Evolutionary conservation across 495 filamentous ascomycete species (phyloP), one percentile per base, ranked within the genome.

Genomic region (Neurospora sp.): DNA sequence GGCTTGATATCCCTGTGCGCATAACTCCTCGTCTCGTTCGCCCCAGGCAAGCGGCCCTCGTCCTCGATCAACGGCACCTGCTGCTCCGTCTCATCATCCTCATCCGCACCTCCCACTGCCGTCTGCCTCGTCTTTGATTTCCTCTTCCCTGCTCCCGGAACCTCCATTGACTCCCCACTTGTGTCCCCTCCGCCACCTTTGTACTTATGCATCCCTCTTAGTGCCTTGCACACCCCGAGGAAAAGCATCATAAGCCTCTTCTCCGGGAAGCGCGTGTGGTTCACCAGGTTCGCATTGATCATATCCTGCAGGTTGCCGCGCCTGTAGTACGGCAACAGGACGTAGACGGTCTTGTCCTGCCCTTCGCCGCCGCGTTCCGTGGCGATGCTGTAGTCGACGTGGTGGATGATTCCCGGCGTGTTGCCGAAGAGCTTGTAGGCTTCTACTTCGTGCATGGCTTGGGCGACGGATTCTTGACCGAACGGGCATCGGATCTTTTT

Each of bases 401-500:
- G 90, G 80, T 92, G 92, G 80, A 99, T 99, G 82, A 99, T 94
- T 81, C 94, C 93, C 16, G 89, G 87, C 75, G 94, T 89, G 48
- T 89, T 88, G 39, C 88, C 84, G 83, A 99, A 99, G 48, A 97
- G 89, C 70, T 90, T 92, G 84, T 98, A 99, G 12, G 94, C 94
- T 81, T 99, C 96, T 69, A 98, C 96, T 83, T 99, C 96, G 80
- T 94, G 94, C 85, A 99, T 89, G 18, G 96, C 96, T 79, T 92
- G 93, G 41, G 92, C 88, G 75, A 99, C 96, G 42, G 93, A 97
- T 85, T 99, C 96, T 81, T 94, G 91, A 75, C 96, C 96, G 79
- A 99, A 98, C 16, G 96, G 96, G 84, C 88, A 99, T 77, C 95
- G 90, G 79, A 99, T 99, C 85, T 98, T 98, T 84, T 99, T 99